Percentiles rank a stretch among this genome's conserved stretches.
These are phyloP conservation scores for Talaromyces sp. DNA, from an alignment of 2,329 filamentous ascomycete genomes.

Conservation along the genomic window DNA sequence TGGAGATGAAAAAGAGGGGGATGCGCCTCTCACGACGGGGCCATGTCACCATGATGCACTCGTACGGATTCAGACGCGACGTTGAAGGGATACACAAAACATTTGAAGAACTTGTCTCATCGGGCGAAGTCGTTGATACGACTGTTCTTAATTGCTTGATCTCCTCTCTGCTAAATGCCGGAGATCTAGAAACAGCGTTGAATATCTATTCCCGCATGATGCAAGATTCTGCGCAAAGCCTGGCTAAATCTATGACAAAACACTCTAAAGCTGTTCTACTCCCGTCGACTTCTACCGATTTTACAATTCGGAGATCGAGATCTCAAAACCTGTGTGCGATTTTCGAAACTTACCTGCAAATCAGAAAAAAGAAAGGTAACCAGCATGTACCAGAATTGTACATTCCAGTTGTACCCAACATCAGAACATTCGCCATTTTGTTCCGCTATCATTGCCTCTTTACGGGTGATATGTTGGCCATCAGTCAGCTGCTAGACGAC, in stretches of 20 bases:
- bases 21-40: slow-evolving; percentile 73
- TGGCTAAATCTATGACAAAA: slow-evolving; percentile 10
- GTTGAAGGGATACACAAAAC: slow-evolving; percentile 69
- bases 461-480: slow-evolving; percentile 67
- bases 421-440: slow-evolving; percentile 75
- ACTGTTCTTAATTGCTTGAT: slow-evolving; percentile 84
- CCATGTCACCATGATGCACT: slow-evolving; percentile 77
- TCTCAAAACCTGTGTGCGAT: slow-evolving; percentile 47
- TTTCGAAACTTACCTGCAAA: slow-evolving; percentile 44
- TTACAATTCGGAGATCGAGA: slow-evolving; percentile 34
- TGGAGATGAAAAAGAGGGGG: slow-evolving; percentile 71
- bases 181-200: slow-evolving; percentile 73
- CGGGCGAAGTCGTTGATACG: slow-evolving; percentile 84
- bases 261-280: slow-evolving; percentile 22
- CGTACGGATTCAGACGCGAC: slow-evolving; percentile 72
- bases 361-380: neutral
- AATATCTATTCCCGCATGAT: slow-evolving; percentile 85
- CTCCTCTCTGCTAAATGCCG: slow-evolving; percentile 68
- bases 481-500: slow-evolving; percentile 71
- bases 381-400: slow-evolving; percentile 56
- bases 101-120: slow-evolving; percentile 78
- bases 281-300: slow-evolving; percentile 34
- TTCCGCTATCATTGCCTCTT: slow-evolving; percentile 69
- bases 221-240: slow-evolving; percentile 45
- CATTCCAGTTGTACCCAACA: slow-evolving; percentile 67